Percentiles rank a stretch among this genome's conserved stretches.
phyloP scores from a whole-genome alignment of 2,329 filamentous ascomycete species.

The Aspergillus proliferans region DNA sequence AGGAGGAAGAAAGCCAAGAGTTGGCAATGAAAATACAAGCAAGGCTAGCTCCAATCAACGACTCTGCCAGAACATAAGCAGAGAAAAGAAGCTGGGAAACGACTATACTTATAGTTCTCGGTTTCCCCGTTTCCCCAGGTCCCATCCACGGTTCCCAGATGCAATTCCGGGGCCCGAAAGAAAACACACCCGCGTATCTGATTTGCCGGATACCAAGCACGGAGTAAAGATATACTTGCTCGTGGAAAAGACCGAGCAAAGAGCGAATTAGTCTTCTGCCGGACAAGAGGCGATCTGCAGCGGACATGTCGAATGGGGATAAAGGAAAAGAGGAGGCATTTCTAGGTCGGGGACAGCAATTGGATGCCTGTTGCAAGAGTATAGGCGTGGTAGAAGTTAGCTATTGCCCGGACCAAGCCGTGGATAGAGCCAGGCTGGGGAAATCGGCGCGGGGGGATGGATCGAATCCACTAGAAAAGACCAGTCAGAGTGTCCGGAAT shows the following conservation, averaged over 20 bases:
- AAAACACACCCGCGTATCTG: constrained; percentile 5
- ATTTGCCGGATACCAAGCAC: constrained; percentile 5
- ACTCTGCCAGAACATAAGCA: not conserved
- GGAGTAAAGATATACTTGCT: not conserved
- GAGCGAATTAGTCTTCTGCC: not conserved
- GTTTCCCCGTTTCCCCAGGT: not conserved
- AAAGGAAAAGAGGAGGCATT: not conserved
- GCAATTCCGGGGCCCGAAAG: not conserved
- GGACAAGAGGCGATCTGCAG: not conserved
- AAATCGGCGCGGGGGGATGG: too few relatives aligned
- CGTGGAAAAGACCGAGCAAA: not conserved
- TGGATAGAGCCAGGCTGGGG: too few relatives aligned
- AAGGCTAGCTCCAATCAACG: not conserved
- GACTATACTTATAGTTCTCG: not conserved
- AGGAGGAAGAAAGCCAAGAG: not conserved
- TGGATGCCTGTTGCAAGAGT: not conserved
- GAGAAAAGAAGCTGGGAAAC: not conserved
- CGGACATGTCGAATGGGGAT: not conserved
- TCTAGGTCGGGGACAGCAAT: not conserved
- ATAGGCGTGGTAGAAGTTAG: not conserved
- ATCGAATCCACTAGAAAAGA: too few relatives aligned
- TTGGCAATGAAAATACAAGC: not conserved
- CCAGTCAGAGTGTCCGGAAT: too few relatives aligned
- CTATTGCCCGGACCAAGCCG: too few relatives aligned
- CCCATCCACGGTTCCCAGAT: not conserved